phyloP scores from a whole-genome alignment of 768 basidiomycete genomes.

The Rubroboletus pulcherrimus region DNA sequence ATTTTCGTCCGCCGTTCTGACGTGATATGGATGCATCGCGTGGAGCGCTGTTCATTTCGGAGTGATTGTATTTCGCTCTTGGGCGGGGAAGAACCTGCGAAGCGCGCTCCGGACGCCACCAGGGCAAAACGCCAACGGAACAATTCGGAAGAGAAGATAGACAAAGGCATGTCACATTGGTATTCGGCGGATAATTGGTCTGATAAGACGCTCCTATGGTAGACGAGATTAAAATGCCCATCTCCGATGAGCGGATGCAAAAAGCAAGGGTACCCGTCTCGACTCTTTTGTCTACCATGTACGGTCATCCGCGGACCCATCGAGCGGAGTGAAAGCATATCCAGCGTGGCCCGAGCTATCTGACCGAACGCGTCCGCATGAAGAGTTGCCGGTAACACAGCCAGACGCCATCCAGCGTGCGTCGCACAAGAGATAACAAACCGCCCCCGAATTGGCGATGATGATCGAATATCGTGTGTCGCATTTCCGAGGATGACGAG shows the following conservation, averaged over 20 bases:
- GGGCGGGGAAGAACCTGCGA: neutral
- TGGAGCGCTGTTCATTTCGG: conserved; percentile 21
- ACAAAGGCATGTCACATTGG: neutral
- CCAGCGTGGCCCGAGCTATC: neutral
- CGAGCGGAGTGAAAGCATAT: neutral
- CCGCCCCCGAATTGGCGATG: conserved; percentile 8
- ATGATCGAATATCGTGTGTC: conserved; percentile 3
- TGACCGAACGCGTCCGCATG: neutral
- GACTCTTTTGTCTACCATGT: neutral
- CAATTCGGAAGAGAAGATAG: neutral
- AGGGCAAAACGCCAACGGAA: conserved; percentile 1
- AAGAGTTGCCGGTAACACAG: neutral
- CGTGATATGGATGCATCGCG: conserved; percentile 13
- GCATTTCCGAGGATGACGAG: conserved; percentile 26
- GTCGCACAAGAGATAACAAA: neutral
- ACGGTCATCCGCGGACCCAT: neutral
- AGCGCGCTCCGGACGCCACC: conserved; percentile 9
- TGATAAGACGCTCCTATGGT: conserved; percentile 8
- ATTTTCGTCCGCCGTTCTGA: conserved; percentile 2
- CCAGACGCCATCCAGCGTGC: neutral
- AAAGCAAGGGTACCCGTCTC: neutral
- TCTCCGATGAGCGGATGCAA: conserved; percentile 9
- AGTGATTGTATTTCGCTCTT: conserved; percentile 1
- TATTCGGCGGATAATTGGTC: conserved; percentile 1
- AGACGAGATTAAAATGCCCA: conserved; percentile 5